Percentiles rank a stretch among this genome's conserved stretches.
Conservation (phyloP, 148 eudicot genomes). For the Rhododendron ovatum region DNA sequence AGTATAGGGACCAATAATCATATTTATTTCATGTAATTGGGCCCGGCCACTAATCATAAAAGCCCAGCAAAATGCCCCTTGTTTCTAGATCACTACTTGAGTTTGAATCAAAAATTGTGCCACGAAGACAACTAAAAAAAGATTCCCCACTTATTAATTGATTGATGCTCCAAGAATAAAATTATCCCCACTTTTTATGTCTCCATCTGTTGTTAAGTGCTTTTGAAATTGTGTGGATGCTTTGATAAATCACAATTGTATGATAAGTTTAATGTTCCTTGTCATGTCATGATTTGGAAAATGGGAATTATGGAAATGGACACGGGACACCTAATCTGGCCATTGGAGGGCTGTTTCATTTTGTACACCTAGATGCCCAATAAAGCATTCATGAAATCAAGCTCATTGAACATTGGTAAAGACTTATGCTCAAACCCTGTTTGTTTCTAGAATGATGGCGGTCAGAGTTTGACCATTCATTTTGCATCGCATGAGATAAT, state of each 20-base stretch:
- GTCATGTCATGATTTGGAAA: conserved; percentile 7
- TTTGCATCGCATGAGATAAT: not conserved
- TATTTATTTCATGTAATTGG: not conserved
- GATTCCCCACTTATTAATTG: conserved; percentile 8
- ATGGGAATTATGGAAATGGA: not conserved
- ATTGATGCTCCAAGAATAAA: conserved; percentile 8
- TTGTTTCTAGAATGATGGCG: not conserved
- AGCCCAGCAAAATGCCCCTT: not conserved
- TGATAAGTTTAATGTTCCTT: not conserved
- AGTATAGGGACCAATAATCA: no score
- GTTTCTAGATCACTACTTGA: no score
- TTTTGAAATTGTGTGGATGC: not conserved
- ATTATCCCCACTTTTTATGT: not conserved
- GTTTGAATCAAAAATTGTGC: not conserved
- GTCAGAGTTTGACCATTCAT: not conserved
- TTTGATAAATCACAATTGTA: conserved; percentile 5
- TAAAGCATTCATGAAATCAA: not conserved
- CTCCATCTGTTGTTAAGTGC: not conserved
- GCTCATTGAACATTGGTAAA: not conserved
- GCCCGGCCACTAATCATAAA: not conserved
- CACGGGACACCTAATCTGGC: not conserved
- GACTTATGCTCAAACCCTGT: not conserved
- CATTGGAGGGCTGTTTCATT: not conserved
- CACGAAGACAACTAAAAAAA: not conserved
- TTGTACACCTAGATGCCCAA: not conserved